Conservation (phyloP, 371 early-diverging fungal genomes). For the Lichtheimia corymbifera region DNA sequence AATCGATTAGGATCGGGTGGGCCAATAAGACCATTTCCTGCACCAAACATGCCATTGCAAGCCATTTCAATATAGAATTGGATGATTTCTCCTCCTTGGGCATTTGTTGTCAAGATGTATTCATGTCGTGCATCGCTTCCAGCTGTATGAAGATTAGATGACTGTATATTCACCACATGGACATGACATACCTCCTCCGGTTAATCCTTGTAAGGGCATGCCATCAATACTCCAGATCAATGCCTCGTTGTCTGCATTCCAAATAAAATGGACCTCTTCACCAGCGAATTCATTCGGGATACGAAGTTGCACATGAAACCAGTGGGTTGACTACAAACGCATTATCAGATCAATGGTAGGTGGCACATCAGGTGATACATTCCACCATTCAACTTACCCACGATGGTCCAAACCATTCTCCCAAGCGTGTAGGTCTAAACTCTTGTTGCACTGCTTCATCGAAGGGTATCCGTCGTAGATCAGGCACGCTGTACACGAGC, state of each 20-base stretch:
- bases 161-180: neutral
- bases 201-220: slow-evolving; percentile 82
- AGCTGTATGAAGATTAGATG: slow-evolving; percentile 18
- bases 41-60: slow-evolving; percentile 94
- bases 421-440: slow-evolving; percentile 66
- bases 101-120: slow-evolving; percentile 67
- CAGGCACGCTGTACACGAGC: slow-evolving; percentile 77
- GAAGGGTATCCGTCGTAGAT: slow-evolving; percentile 80
- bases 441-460: slow-evolving; percentile 76
- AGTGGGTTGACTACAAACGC: slow-evolving; percentile 76
- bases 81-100: slow-evolving; percentile 64
- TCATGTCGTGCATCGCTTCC: slow-evolving; percentile 76
- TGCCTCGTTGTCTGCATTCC: slow-evolving; percentile 86
- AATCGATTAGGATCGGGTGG: slow-evolving; percentile 65
- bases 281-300: slow-evolving; percentile 79
- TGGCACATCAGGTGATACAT: neutral
- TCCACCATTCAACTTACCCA: slow-evolving; percentile 59
- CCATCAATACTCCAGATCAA: slow-evolving; percentile 88
- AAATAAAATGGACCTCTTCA: slow-evolving; percentile 74
- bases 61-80: slow-evolving; percentile 88
- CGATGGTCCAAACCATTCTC: slow-evolving; percentile 83
- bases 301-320: slow-evolving; percentile 75
- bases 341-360: neutral
- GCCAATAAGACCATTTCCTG: slow-evolving; percentile 68
- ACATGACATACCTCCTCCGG: slow-evolving; percentile 70